Evolutionary conservation across 768 basidiomycete genomes (phyloP), one percentile per base, ranked within the genome.

Genomic region (Boletus rex-veris): DNA sequence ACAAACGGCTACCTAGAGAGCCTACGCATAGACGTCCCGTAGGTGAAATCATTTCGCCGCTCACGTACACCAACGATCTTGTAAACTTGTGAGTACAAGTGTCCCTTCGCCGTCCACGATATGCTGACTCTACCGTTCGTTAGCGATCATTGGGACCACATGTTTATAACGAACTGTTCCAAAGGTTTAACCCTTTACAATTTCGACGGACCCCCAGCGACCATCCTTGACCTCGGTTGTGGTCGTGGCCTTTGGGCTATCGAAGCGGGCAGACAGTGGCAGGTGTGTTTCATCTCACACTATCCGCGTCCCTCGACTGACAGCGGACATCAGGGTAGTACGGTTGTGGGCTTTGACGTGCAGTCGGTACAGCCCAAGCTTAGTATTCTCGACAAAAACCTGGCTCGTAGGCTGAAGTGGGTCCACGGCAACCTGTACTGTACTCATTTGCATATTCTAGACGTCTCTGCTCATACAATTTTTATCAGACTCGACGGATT

Each of bases 61-160:
- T 84, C 49, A 64, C 73, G 8, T 80, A 79, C 59, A 69, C 76
- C 7, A 76, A 70, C 18, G 73, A 76, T 48, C 73, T 81, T 53
- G 74, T 79, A 38, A 73, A 80, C 59, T 83, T 81, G 86, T 87
- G 61, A 64, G 80, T 74, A 16, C 6, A 54, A 45, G 48, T 30
- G 5, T 26, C 45, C 40, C 24, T 43, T 44, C 50, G 35, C 45
- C 11, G 1, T 41, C 15, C 24, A 26, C 18, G 7, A 18, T n/a
- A 37, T 16, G 15, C 48, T 59, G 26, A 65, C 30, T 12, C 5
- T 21, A 9, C 57, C 42, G 15, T 31, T 47, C 31, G 24, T 31
- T 53, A 90, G 88, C 58, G 84, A 88, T 58, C 81, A 80, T 43
- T 90, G 87, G 86, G 81, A 88, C 62, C 77, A 80, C 52, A 78